Percentiles rank a stretch among this genome's conserved stretches.
Conservation (phyloP, 169 alveolate genomes). For the Plasmodium blacklocki region DNA sequence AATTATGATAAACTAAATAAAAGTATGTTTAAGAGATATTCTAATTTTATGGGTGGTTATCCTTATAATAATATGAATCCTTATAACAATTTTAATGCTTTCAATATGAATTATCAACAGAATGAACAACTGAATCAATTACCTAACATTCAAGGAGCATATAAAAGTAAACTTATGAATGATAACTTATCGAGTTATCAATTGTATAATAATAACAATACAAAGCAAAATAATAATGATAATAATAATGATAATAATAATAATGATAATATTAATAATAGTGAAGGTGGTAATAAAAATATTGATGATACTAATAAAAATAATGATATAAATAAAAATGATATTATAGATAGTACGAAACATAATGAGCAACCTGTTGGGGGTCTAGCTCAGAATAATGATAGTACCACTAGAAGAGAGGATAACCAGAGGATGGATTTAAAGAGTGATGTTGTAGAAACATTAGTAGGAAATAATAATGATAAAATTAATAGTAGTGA, state of each 20-base stretch:
- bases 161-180: background rate
- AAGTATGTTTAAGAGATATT: constrained; percentile 33
- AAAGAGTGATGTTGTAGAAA: no score
- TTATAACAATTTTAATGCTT: constrained; percentile 30
- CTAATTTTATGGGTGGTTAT: constrained; percentile 23
- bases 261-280: background rate
- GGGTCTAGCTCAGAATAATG: no score
- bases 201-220: background rate
- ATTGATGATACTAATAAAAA: background rate
- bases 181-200: background rate
- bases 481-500: background rate
- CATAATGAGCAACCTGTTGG: background rate
- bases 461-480: background rate
- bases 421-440: background rate
- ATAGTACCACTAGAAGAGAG: background rate
- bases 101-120: constrained; percentile 23
- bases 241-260: background rate
- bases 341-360: background rate
- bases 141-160: background rate
- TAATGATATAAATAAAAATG: background rate
- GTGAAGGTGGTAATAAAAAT: background rate
- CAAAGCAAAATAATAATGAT: background rate
- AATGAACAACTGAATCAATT: background rate
- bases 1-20: constrained; percentile 27
- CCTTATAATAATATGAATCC: constrained; percentile 50